These are phyloP conservation scores for Gossypium stocksii DNA, from an alignment of 345 rosid genomes.

Conservation along the genomic window DNA sequence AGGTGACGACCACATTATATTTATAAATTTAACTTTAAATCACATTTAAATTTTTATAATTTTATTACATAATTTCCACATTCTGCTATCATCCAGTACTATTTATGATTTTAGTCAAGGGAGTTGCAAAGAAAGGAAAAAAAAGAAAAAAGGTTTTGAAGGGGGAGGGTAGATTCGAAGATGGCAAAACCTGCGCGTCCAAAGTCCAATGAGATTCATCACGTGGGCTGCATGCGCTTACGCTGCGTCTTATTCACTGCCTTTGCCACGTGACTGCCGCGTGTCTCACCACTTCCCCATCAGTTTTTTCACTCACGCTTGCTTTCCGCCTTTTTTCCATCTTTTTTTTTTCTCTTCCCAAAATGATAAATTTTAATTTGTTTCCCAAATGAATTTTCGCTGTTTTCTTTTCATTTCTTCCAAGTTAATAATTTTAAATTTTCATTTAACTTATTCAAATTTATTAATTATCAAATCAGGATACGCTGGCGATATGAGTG, in stretches of 20 bases:
- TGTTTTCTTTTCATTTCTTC: neutral
- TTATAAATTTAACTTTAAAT: too few relatives aligned
- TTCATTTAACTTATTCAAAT: too few relatives aligned
- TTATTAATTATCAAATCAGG: too few relatives aligned
- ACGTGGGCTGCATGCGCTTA: slow-evolving; percentile 10
- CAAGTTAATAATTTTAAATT: too few relatives aligned
- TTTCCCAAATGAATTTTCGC: neutral
- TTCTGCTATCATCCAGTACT: too few relatives aligned
- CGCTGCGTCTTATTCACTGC: neutral
- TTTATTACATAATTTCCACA: too few relatives aligned
- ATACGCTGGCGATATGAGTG: too few relatives aligned
- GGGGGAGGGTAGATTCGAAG: neutral
- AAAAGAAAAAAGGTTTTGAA: neutral
- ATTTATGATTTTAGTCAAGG: too few relatives aligned
- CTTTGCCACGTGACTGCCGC: neutral
- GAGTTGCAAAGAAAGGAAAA: too few relatives aligned
- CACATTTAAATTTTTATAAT: too few relatives aligned
- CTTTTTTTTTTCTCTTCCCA: too few relatives aligned
- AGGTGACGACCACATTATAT: too few relatives aligned
- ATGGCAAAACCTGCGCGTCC: neutral
- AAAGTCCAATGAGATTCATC: neutral
- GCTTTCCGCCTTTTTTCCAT: neutral
- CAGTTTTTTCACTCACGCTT: neutral
- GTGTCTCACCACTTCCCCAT: neutral
- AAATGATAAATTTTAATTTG: neutral